Conservation (phyloP, 345 rosid genomes). For the Gossypioides kirkii region DNA sequence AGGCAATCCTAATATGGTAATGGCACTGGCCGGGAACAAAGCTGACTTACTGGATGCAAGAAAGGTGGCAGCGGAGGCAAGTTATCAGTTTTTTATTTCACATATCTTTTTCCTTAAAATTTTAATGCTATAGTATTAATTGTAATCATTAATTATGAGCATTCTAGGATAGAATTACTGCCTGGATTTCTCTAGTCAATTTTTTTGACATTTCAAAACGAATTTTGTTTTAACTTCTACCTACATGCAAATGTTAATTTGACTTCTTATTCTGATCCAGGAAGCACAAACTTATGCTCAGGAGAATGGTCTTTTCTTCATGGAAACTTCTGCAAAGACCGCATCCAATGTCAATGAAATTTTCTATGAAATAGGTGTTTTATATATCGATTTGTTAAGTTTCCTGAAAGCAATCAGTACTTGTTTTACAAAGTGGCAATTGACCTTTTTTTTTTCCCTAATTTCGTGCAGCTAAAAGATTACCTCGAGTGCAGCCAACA, state of each 20-base stretch:
- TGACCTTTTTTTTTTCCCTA: conserved; percentile 4
- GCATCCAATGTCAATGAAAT: conserved; percentile 83
- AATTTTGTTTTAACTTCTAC: background rate
- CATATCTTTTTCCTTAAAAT: background rate
- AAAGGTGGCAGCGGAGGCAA: conserved; percentile 75
- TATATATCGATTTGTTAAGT: background rate
- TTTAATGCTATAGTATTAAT: background rate
- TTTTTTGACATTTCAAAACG: background rate
- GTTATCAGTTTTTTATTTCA: conserved; percentile 15
- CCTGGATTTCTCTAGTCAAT: background rate
- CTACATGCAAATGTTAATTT: background rate
- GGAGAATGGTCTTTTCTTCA: conserved; percentile 84
- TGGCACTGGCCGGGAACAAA: conserved; percentile 94
- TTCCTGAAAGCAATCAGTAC: background rate
- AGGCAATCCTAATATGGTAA: conserved; percentile 91
- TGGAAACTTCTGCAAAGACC: conserved; percentile 97
- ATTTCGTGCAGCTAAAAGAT: conserved; percentile 55
- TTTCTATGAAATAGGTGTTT: conserved; percentile 80
- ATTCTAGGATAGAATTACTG: background rate
- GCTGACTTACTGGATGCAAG: conserved; percentile 78
- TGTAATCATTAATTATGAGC: background rate
- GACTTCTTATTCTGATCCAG: conserved; percentile 30
- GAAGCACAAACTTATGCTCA: conserved; percentile 83
- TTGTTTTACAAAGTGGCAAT: background rate
- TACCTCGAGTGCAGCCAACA: conserved; percentile 82